phyloP scores from a whole-genome alignment of 73 alveolate species.

The Tetrahymena borealis region DNA sequence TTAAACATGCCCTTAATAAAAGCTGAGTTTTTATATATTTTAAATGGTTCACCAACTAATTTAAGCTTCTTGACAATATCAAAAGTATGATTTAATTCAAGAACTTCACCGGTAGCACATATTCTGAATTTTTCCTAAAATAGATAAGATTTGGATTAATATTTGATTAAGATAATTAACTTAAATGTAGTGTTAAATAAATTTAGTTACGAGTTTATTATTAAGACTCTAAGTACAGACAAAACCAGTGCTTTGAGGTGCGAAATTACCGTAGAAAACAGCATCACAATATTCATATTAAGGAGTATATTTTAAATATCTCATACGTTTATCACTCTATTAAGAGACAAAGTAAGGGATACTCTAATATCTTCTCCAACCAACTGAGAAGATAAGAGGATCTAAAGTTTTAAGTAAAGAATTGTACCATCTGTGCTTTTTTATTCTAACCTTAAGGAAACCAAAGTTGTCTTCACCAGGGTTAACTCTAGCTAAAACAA shows the following conservation, averaged over 20 bases:
- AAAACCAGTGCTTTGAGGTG: slow-evolving; percentile 43
- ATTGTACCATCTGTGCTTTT: slow-evolving; percentile 97
- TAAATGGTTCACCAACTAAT: slow-evolving; percentile 96
- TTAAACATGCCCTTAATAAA: slow-evolving; percentile 98
- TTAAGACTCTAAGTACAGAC: slow-evolving; percentile 31
- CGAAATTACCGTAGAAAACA: slow-evolving; percentile 82
- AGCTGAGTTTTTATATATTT: slow-evolving; percentile 97
- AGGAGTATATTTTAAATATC: slow-evolving; percentile 97
- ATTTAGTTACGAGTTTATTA: slow-evolving; percentile 19
- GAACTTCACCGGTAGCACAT: slow-evolving; percentile 71
- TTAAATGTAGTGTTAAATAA: background rate
- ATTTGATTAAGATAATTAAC: background rate
- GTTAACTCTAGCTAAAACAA: slow-evolving; percentile 51
- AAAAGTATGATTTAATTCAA: slow-evolving; percentile 90
- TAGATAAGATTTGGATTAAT: too few species aligned
- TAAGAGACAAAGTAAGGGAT: slow-evolving; percentile 84
- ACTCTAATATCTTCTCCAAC: slow-evolving; percentile 99
- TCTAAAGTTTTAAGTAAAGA: slow-evolving; percentile 95
- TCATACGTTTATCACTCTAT: slow-evolving; percentile 71
- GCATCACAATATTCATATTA: slow-evolving; percentile 95
- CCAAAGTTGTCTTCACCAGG: slow-evolving; percentile 59
- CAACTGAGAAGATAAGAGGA: slow-evolving; percentile 95
- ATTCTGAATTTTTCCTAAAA: slow-evolving; percentile 58
- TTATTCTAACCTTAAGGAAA: slow-evolving; percentile 76
- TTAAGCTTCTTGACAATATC: slow-evolving; percentile 93